phyloP scores from a whole-genome alignment of 192 early-diverging fungal genomes.

The Backusella mclennaniae region DNA sequence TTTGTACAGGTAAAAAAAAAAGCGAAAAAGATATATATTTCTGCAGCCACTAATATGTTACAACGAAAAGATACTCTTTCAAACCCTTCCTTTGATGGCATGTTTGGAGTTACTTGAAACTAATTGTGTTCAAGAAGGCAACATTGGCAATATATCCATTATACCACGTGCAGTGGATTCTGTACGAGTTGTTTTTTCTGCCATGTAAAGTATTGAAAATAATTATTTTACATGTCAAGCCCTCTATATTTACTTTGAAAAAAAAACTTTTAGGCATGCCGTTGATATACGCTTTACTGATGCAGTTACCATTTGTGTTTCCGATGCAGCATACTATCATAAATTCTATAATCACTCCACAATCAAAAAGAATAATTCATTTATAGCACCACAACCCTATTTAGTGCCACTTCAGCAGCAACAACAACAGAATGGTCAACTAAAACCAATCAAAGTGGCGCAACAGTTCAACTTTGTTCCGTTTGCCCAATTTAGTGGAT shows the following conservation, averaged over 20 bases:
- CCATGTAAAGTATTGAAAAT: conserved; percentile 25
- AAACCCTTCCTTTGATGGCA: conserved; percentile 38
- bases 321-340: conserved; percentile 30
- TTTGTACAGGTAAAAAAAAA: conserved; percentile 35
- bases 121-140: conserved; percentile 12
- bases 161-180: conserved; percentile 33
- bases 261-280: conserved; percentile 22
- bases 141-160: conserved; percentile 30
- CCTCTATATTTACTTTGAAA: not conserved
- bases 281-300: conserved; percentile 33
- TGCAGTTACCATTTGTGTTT: conserved; percentile 26
- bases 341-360: conserved; percentile 7
- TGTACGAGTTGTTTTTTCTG: conserved; percentile 34
- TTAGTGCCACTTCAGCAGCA: not conserved
- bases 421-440: not conserved
- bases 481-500: conserved; percentile 19
- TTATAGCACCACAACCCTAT: conserved; percentile 14
- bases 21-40: not conserved
- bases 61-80: conserved; percentile 25
- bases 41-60: not conserved
- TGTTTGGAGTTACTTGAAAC: conserved; percentile 32
- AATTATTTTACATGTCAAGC: not conserved
- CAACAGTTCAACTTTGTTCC: conserved; percentile 28
- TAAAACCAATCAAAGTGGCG: conserved; percentile 20
- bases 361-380: not conserved